Percentiles rank a stretch among this genome's conserved stretches.
phyloP scores from a whole-genome alignment of 306 rosid species.

The Malus asiatica region DNA sequence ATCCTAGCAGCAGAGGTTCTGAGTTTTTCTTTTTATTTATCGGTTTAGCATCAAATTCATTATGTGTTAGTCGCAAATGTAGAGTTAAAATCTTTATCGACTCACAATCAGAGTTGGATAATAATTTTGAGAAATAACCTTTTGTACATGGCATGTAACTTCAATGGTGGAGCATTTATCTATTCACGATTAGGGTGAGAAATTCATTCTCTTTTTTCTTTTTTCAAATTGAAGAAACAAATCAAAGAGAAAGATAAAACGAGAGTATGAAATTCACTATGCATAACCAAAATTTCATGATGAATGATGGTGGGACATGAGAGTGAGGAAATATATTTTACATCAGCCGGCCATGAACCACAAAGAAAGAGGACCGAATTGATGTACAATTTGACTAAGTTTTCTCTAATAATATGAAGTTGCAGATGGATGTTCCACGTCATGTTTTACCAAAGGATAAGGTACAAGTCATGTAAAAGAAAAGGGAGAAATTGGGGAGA shows the following conservation, averaged over 20 bases:
- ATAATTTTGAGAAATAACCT: not conserved
- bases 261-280: not conserved
- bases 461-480: constrained; percentile 1
- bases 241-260: not conserved
- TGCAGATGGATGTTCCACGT: not conserved
- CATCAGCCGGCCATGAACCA: not conserved
- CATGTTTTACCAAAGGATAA: not conserved
- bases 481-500: not conserved
- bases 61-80: not conserved
- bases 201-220: not conserved
- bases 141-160: not conserved
- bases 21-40: not conserved
- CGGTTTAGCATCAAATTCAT: not conserved
- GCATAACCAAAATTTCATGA: not conserved
- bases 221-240: not conserved
- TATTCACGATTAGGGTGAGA: not conserved
- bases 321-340: not conserved
- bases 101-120: not conserved
- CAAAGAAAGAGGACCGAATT: not conserved
- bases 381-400: not conserved
- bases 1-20: not conserved
- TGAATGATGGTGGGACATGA: not conserved
- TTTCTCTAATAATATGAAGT: not conserved
- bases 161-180: not conserved
- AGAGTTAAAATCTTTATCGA: not conserved